phyloP scores from a whole-genome alignment of 805 yeast genomes.

The Lachancea dasiensis region DNA sequence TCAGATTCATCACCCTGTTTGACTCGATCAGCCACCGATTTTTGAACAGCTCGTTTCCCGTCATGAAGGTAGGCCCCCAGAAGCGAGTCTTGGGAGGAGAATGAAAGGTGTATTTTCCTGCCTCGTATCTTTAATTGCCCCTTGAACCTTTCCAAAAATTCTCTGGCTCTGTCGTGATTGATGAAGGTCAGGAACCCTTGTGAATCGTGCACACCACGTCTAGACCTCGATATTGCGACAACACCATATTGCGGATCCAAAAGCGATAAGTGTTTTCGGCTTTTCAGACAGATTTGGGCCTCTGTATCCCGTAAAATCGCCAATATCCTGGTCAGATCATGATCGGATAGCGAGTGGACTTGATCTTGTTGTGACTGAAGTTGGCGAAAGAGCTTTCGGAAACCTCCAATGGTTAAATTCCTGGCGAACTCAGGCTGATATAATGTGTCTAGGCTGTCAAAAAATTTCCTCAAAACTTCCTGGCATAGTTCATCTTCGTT shows the following conservation, averaged over 20 bases:
- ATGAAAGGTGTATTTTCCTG: slow-evolving; percentile 14
- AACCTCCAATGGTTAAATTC: slow-evolving; percentile 1
- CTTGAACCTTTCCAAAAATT: slow-evolving; percentile 14
- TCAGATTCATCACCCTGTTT: not conserved
- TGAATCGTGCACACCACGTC: slow-evolving; percentile 9
- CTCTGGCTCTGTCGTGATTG: slow-evolving; percentile 10
- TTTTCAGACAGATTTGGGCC: not conserved
- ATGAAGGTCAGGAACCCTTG: slow-evolving; percentile 27
- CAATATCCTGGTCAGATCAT: not conserved
- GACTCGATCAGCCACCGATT: not conserved
- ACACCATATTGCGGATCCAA: slow-evolving; percentile 20
- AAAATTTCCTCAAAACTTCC: not conserved
- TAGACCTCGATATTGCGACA: slow-evolving; percentile 16
- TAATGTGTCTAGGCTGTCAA: not conserved
- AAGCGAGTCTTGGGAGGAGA: slow-evolving; percentile 24
- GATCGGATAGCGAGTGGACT: not conserved
- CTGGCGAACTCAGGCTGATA: not conserved
- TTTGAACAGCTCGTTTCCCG: slow-evolving; percentile 3
- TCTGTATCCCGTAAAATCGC: not conserved
- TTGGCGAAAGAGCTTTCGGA: not conserved
- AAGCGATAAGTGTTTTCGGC: slow-evolving; percentile 1
- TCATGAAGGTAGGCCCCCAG: slow-evolving; percentile 10
- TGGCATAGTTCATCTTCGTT: not conserved
- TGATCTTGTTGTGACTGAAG: not conserved
- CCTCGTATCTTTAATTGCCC: slow-evolving; percentile 18